Percentiles rank a stretch among this genome's conserved stretches.
phyloP scores from a whole-genome alignment of 257 asterid genomes.

The Solanum chmielewskii region DNA sequence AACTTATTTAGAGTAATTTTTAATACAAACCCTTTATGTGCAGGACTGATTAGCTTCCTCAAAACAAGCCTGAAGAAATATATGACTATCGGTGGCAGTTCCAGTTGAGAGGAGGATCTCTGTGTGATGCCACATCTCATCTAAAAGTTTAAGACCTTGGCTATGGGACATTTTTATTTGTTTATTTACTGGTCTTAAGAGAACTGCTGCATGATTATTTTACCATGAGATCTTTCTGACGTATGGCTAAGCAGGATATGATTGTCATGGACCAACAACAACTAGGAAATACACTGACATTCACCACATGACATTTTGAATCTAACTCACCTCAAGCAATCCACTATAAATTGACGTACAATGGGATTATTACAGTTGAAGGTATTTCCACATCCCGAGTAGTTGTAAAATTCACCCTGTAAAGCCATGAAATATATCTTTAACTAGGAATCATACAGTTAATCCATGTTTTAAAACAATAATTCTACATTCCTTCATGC shows the following conservation, averaged over 20 bases:
- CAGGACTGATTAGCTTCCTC: background rate
- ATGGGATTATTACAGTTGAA: slow-evolving; percentile 94
- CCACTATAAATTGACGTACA: slow-evolving; percentile 84
- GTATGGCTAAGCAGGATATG: background rate
- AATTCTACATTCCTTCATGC: background rate
- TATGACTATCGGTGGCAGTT: background rate
- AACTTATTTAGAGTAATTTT: background rate
- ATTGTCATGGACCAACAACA: background rate
- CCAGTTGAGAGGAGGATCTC: background rate
- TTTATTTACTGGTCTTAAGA: background rate
- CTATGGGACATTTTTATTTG: background rate
- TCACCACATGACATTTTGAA: background rate
- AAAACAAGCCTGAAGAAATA: background rate
- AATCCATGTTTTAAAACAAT: background rate
- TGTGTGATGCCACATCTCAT: background rate
- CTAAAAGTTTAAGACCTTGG: background rate
- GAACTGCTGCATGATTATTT: background rate
- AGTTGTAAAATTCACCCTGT: slow-evolving; percentile 97
- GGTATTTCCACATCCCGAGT: slow-evolving; percentile 98
- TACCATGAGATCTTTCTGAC: background rate
- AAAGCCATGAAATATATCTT: slow-evolving; percentile 1
- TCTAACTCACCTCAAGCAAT: slow-evolving; percentile 88
- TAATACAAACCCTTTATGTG: background rate
- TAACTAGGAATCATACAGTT: background rate
- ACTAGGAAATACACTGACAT: background rate